Conservation (phyloP, 1,284 basidiomycete species). For the Anthracocystis walkeri region DNA sequence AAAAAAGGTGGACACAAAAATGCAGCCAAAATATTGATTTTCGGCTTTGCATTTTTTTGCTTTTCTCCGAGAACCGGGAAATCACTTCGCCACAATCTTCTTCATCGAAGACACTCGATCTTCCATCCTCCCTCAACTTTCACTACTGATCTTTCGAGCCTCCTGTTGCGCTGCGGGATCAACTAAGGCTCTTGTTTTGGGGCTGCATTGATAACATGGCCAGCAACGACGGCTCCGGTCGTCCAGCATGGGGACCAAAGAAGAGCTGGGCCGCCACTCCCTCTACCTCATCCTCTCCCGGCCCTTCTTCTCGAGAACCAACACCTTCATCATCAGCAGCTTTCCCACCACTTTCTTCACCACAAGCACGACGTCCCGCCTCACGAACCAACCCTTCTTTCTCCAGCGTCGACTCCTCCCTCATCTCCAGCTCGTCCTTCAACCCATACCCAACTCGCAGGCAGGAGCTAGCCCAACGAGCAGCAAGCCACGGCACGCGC, state of each 20-base stretch:
- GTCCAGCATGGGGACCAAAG: slow-evolving; percentile 24
- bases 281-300: slow-evolving; percentile 7
- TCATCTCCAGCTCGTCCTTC: slow-evolving; percentile 40
- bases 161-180: no score
- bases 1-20: slow-evolving; percentile 11
- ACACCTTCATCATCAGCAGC: slow-evolving; percentile 23
- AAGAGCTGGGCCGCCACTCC: slow-evolving; percentile 25
- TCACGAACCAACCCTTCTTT: slow-evolving; percentile 10
- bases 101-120: not conserved
- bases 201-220: slow-evolving; percentile 9
- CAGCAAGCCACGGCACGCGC: slow-evolving; percentile 30
- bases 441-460: slow-evolving; percentile 49
- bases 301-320: slow-evolving; percentile 19
- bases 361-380: slow-evolving; percentile 14
- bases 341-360: slow-evolving; percentile 35
- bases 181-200: not conserved
- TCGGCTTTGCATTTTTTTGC: slow-evolving; percentile 40
- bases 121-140: not conserved
- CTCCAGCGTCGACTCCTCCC: slow-evolving; percentile 15
- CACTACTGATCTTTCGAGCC: not conserved
- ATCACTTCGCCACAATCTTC: slow-evolving; percentile 17
- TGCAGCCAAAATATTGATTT: slow-evolving; percentile 2
- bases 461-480: slow-evolving; percentile 45
- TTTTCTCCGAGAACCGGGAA: slow-evolving; percentile 13
- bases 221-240: slow-evolving; percentile 1